phyloP scores from a whole-genome alignment of 1,139 yeast genomes.

The Candida tropicalis region DNA sequence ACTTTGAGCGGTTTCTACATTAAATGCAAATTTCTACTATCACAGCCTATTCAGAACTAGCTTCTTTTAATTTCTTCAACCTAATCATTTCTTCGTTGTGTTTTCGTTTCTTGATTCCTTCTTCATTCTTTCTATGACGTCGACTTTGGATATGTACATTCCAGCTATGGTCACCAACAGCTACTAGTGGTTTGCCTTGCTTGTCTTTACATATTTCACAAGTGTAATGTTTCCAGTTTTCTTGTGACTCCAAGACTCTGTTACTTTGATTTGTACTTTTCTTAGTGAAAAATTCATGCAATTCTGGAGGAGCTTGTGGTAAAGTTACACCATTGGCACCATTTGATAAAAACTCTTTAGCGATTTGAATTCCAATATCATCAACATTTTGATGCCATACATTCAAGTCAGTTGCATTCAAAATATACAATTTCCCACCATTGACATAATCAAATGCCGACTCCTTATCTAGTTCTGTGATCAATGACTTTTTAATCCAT shows the following conservation, averaged over 20 bases:
- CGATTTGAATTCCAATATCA: constrained; percentile 55
- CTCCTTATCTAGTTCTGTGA: constrained; percentile 61
- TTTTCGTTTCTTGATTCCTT: constrained; percentile 21
- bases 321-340: constrained; percentile 24
- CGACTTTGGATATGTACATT: constrained; percentile 65
- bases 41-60: too few species aligned
- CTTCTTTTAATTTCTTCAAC: constrained; percentile 3
- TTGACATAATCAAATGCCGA: constrained; percentile 48
- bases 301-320: constrained; percentile 46
- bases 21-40: too few species aligned
- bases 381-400: constrained; percentile 63
- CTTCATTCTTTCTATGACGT: constrained; percentile 49
- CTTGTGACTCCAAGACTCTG: constrained; percentile 38
- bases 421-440: constrained; percentile 65
- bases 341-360: constrained; percentile 35
- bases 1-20: too few species aligned
- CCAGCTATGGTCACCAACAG: constrained; percentile 79
- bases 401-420: constrained; percentile 75
- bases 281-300: constrained; percentile 35
- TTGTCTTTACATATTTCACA: constrained; percentile 71
- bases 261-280: constrained; percentile 34
- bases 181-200: constrained; percentile 56
- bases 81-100: constrained; percentile 15
- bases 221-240: constrained; percentile 66
- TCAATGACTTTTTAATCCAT: constrained; percentile 79